Evolutionary conservation across 2,329 filamentous ascomycete genomes (phyloP), one percentile per base, ranked within the genome.

Genomic region (Aureobasidium sp.): DNA sequence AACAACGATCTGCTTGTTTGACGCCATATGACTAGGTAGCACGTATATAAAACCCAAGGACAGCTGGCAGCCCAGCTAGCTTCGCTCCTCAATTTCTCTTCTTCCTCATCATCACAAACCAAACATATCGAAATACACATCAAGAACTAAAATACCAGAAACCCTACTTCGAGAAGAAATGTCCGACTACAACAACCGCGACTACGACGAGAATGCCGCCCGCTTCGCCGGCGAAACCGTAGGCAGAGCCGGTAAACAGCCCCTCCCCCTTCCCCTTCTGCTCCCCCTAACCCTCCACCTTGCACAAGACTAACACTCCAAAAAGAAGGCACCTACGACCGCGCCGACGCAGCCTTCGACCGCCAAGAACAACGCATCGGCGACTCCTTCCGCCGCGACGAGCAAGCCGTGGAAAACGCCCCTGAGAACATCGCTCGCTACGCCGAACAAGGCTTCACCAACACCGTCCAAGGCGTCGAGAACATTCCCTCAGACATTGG

Each of bases 401-500:
- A 64, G 48, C 64, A 65, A 55, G 49, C 55, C 42, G 65, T 66
- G 15, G 59, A 64, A 22, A 63, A 63, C 20, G 63, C 61, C 17
- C 64, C 64, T 12, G 45, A 44, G 5, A 63, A 65, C 47, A 27
- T 64, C 4, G 62, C 51, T 6, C 62, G 51, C 45, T 56, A 53
- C 20, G 61, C 47, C 6, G 51, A 63, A 53, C 55, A 63, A 37
- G 61, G 64, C 53, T 52, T 56, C 52, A 37, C 60, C 51, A 62
- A 63, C 44, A 53, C 53, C 31, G 64, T 64, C n/a, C n/a, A 59
- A 22, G 52, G 48, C 37, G 63, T 65, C 48, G 63, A 66, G 51
- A 62, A 65, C 53, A 62, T 63, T 2, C 65, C 65, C n/a, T 62
- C 58, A 17, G 57, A 65, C 22, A 63, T 66, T 20, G 64, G 65